Percentiles rank a stretch among this genome's conserved stretches.
Conservation (phyloP, 2,329 filamentous ascomycete genomes). For the Microsporum ferrugineum region DNA sequence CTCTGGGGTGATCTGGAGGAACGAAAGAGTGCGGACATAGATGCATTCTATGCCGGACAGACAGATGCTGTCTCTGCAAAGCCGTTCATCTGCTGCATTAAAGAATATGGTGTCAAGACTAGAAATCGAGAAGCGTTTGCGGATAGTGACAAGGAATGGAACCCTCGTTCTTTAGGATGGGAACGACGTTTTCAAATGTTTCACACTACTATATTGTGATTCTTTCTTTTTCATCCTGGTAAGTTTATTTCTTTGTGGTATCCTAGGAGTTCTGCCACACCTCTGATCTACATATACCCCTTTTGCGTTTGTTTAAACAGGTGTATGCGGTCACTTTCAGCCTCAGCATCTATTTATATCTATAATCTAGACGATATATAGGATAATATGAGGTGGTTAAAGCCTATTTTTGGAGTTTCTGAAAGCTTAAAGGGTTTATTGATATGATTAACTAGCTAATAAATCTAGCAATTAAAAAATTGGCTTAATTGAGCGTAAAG, state of each 20-base stretch:
- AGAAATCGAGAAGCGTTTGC: conserved; percentile 24
- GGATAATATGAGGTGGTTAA: no score
- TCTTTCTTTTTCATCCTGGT: not conserved
- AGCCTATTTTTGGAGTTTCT: not conserved
- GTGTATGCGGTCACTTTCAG: not conserved
- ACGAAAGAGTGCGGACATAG: conserved; percentile 38
- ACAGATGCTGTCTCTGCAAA: conserved; percentile 38
- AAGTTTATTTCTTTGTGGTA: not conserved
- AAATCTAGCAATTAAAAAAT: not conserved
- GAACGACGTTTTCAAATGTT: conserved; percentile 54
- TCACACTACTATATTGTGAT: conserved; percentile 46
- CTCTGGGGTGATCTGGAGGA: conserved; percentile 85
- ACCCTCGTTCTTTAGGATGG: conserved; percentile 38
- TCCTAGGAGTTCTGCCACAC: not conserved
- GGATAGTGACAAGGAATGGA: conserved; percentile 17
- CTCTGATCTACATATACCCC: not conserved
- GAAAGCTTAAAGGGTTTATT: not conserved
- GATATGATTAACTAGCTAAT: not conserved
- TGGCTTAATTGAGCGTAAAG: not conserved
- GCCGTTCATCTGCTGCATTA: conserved; percentile 59
- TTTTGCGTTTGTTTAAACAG: not conserved
- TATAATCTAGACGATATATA: no score
- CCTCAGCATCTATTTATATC: not conserved
- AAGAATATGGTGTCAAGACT: conserved; percentile 51
- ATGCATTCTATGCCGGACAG: conserved; percentile 12